These are phyloP conservation scores for Bauhinia variegata DNA, from an alignment of 306 rosid species.

Conservation along the genomic window DNA sequence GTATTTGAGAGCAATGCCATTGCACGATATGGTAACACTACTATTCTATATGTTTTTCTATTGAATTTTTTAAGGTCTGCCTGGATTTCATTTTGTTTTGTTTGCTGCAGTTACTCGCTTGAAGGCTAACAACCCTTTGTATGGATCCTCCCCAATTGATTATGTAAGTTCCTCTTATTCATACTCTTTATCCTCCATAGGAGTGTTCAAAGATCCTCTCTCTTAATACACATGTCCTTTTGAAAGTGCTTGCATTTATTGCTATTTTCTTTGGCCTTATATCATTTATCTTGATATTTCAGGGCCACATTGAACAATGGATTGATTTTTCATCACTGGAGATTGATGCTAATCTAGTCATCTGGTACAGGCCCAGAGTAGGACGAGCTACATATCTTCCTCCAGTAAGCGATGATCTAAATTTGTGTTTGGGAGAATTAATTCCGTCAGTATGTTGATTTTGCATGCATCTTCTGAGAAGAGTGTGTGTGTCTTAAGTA, in stretches of 20 bases:
- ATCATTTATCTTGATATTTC: constrained; percentile 29
- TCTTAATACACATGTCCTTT: background rate
- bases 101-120: constrained; percentile 65
- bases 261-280: background rate
- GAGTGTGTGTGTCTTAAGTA: background rate
- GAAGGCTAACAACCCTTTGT: constrained; percentile 53
- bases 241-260: background rate
- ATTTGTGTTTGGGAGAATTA: background rate
- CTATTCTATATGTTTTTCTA: background rate
- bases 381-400: constrained; percentile 56
- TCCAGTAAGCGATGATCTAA: constrained; percentile 49
- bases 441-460: no score
- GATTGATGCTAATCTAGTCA: constrained; percentile 49
- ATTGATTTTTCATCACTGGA: constrained; percentile 75
- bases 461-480: no score
- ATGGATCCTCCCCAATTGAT: constrained; percentile 66
- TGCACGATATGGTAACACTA: constrained; percentile 68
- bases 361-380: constrained; percentile 51
- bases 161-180: constrained; percentile 38
- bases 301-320: constrained; percentile 88
- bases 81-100: background rate
- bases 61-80: background rate
- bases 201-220: background rate
- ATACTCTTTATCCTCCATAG: background rate
- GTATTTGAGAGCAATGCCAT: constrained; percentile 86